Conservation (phyloP, 176 grass and related monocot genomes). For the Aegilops speltoides region DNA sequence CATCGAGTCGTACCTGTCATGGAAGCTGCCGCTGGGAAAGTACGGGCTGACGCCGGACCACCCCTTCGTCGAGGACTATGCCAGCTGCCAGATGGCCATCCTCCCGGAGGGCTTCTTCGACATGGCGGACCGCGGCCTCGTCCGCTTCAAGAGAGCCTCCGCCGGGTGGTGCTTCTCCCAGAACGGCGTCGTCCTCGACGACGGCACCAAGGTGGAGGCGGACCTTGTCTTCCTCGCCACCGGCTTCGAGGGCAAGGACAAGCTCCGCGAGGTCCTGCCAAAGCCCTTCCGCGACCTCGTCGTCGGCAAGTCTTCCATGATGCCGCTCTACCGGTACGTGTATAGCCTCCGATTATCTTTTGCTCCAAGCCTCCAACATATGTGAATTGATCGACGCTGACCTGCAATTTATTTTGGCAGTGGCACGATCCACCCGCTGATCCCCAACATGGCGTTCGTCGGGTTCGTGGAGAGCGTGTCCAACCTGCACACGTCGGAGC, state of each 20-base stretch:
- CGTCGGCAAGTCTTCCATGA: slow-evolving; percentile 61
- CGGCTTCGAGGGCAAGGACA: slow-evolving; percentile 95
- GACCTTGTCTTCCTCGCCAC: slow-evolving; percentile 96
- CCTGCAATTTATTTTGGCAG: neutral
- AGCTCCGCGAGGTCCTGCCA: slow-evolving; percentile 69
- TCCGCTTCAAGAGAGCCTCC: slow-evolving; percentile 59
- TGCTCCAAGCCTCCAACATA: no score
- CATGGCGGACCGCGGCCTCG: slow-evolving; percentile 63
- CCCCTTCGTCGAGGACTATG: slow-evolving; percentile 98
- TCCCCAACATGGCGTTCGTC: slow-evolving; percentile 97
- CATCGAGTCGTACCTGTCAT: slow-evolving; percentile 87
- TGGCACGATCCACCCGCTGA: slow-evolving; percentile 85
- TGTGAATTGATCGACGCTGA: no score
- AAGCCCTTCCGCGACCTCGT: slow-evolving; percentile 59
- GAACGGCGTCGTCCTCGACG: slow-evolving; percentile 67
- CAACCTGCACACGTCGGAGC: slow-evolving; percentile 97
- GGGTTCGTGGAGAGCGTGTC: slow-evolving; percentile 99
- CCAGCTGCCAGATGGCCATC: slow-evolving; percentile 97
- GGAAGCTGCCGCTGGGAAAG: slow-evolving; percentile 81
- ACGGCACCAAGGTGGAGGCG: slow-evolving; percentile 66
- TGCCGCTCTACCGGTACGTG: slow-evolving; percentile 84
- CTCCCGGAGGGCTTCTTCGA: slow-evolving; percentile 91
- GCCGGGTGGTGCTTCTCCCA: slow-evolving; percentile 73
- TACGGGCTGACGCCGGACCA: slow-evolving; percentile 85
- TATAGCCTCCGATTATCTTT: no score